Evolutionary conservation across 306 rosid species (phyloP).

Genomic region (Parietaria judaica): DNA sequence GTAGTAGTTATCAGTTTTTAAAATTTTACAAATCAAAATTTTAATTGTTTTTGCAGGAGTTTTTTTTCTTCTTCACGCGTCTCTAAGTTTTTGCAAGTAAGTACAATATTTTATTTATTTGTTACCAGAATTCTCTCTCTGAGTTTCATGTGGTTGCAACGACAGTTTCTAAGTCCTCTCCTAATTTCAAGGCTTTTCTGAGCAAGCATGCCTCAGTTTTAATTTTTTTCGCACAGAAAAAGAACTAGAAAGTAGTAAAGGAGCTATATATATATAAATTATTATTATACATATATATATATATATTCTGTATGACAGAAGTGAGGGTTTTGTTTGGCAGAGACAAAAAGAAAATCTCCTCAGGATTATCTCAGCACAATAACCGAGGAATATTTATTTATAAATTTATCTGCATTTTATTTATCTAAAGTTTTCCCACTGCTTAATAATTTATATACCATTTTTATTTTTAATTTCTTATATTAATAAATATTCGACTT

Average conservation of each 20-base stretch:
- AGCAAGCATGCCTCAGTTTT: constrained; percentile 14
- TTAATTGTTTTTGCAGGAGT: no score
- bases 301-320: neutral
- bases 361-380: constrained; percentile 28
- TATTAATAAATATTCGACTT: constrained; percentile 31
- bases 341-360: constrained; percentile 25
- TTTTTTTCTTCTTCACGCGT: no score
- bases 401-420: neutral
- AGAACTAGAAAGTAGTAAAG: constrained; percentile 15
- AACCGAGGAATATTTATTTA: constrained; percentile 27
- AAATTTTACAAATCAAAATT: no score
- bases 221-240: constrained; percentile 19
- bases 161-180: constrained; percentile 7
- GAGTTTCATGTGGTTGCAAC: neutral
- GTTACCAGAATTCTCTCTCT: no score
- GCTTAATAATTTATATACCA: constrained; percentile 19
- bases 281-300: no score
- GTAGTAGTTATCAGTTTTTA: no score
- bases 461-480: constrained; percentile 21
- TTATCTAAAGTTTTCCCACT: constrained; percentile 53
- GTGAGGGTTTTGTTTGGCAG: constrained; percentile 40
- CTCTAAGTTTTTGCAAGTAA: no score
- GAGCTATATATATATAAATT: constrained; percentile 3
- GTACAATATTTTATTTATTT: no score
- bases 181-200: constrained; percentile 47